A percentile compares a stretch with the other conserved stretches of the same genome.
Conservation (phyloP, 768 basidiomycete genomes). For the Daedalea quercina region DNA sequence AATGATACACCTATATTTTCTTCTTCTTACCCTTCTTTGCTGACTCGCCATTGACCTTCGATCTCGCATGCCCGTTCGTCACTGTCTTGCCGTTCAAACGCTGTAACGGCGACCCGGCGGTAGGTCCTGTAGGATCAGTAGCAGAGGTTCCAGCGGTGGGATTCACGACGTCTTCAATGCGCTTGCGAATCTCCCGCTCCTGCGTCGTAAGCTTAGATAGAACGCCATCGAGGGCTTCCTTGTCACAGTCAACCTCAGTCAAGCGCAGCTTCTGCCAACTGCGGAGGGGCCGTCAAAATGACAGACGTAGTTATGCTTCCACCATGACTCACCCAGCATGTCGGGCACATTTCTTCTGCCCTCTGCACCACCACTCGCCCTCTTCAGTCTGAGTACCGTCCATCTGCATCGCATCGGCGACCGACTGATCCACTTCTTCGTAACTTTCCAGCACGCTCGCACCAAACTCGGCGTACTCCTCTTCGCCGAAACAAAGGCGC, state of each 20-base stretch:
- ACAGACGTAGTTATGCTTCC: not conserved
- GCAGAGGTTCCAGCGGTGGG: slow-evolving; percentile 12
- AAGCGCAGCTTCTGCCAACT: slow-evolving; percentile 79
- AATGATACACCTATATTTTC: slow-evolving; percentile 19
- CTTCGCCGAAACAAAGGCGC: slow-evolving; percentile 76
- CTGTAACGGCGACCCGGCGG: slow-evolving; percentile 12
- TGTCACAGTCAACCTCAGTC: slow-evolving; percentile 70
- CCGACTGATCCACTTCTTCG: slow-evolving; percentile 34
- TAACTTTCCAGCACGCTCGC: slow-evolving; percentile 65
- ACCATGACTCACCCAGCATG: slow-evolving; percentile 56
- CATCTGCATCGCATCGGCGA: slow-evolving; percentile 30
- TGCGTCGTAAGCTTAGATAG: slow-evolving; percentile 60
- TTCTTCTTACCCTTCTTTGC: slow-evolving; percentile 47
- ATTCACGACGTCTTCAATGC: slow-evolving; percentile 63
- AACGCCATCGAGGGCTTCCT: slow-evolving; percentile 65
- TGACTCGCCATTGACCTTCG: slow-evolving; percentile 27
- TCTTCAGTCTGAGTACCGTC: slow-evolving; percentile 25
- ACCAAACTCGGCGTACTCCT: slow-evolving; percentile 69
- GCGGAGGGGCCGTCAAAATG: not conserved
- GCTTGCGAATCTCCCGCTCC: slow-evolving; percentile 73
- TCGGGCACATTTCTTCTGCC: slow-evolving; percentile 68
- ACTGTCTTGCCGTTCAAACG: slow-evolving; percentile 14
- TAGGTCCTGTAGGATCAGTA: not conserved
- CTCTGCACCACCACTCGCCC: slow-evolving; percentile 75
- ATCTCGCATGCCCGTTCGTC: slow-evolving; percentile 32